Evolutionary conservation across 106 monocot species (phyloP).

Genomic region (Cymbidium sinense): DNA sequence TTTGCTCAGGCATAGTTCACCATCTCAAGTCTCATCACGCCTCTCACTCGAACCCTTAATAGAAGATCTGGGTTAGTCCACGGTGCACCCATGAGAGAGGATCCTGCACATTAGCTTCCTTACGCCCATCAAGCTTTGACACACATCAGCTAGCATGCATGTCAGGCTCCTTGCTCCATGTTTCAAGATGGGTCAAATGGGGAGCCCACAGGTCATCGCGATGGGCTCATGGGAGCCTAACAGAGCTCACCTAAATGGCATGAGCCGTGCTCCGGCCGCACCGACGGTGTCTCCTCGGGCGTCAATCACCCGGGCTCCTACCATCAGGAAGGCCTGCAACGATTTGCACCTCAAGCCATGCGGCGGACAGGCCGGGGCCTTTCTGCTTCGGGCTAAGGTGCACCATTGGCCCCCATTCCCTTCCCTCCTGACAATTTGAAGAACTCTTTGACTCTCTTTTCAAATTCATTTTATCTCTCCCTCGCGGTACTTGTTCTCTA

Average conservation of each 20-base stretch:
- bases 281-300: neutral
- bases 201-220: neutral
- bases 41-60: neutral
- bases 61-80: neutral
- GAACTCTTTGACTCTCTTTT: slow-evolving; percentile 24
- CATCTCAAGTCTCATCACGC: neutral
- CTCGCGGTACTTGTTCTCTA: slow-evolving; percentile 19
- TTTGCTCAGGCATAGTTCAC: neutral
- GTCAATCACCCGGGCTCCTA: slow-evolving; percentile 8
- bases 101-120: neutral
- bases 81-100: too few relatives aligned
- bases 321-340: slow-evolving; percentile 7
- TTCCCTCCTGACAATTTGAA: slow-evolving; percentile 28
- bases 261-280: too few relatives aligned
- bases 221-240: neutral
- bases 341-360: slow-evolving; percentile 24
- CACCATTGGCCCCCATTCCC: slow-evolving; percentile 20
- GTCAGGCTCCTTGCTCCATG: neutral
- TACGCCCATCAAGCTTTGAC: neutral
- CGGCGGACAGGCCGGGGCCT: slow-evolving; percentile 12
- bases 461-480: slow-evolving; percentile 16
- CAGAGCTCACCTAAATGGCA: neutral
- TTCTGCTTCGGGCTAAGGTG: slow-evolving; percentile 8
- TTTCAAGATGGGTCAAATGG: neutral
- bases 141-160: neutral